Evolutionary conservation across 345 rosid species (phyloP).

Genomic region (Brassica incana): DNA sequence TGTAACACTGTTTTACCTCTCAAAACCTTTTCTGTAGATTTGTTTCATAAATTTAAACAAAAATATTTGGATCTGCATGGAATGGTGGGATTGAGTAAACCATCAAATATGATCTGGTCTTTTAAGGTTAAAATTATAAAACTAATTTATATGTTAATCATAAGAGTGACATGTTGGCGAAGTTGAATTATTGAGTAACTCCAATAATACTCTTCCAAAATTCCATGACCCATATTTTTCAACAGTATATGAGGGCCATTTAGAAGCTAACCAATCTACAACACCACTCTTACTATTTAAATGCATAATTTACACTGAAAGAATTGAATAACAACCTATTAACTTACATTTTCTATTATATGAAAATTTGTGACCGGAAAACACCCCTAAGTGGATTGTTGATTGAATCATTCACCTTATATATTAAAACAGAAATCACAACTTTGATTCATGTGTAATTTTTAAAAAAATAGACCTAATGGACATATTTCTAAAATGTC

Average conservation of each 20-base stretch:
- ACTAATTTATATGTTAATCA: neutral
- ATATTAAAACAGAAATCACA: too few species aligned
- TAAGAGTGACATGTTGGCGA: neutral
- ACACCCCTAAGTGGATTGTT: too few species aligned
- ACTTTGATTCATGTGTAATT: too few species aligned
- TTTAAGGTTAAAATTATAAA: neutral
- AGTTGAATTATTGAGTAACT: neutral
- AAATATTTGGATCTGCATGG: neutral
- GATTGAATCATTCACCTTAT: too few species aligned
- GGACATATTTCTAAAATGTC: too few species aligned
- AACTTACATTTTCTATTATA: too few species aligned
- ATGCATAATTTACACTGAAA: neutral
- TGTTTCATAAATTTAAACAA: neutral
- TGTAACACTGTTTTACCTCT: neutral
- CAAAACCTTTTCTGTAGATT: neutral
- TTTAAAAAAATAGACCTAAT: too few species aligned
- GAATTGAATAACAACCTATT: neutral
- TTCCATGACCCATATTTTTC: neutral
- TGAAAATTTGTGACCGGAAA: too few species aligned
- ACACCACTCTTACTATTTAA: neutral
- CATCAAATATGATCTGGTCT: neutral
- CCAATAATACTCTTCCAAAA: neutral
- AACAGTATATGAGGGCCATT: slow-evolving; percentile 2
- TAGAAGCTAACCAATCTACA: neutral
- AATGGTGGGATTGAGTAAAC: neutral